Conservation (phyloP, 257 asterid species). For the Echites panduratus region DNA sequence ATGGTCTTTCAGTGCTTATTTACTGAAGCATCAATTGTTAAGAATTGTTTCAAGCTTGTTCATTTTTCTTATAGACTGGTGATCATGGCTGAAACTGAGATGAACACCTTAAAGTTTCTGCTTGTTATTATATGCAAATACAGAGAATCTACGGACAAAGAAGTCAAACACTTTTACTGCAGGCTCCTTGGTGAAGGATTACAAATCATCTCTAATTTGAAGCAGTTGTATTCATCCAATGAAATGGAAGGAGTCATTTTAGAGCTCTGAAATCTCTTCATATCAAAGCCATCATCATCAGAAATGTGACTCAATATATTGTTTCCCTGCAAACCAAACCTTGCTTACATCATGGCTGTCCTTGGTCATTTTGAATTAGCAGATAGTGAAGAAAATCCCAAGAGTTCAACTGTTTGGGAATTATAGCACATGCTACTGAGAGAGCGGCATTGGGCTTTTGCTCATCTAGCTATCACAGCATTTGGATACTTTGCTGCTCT, state of each 20-base stretch:
- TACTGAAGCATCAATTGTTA: not conserved
- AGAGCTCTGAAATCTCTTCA: constrained; percentile 73
- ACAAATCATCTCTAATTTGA: constrained; percentile 61
- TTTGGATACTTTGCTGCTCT: constrained; percentile 82
- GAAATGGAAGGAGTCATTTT: constrained; percentile 71
- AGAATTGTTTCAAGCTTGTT: constrained; percentile 6
- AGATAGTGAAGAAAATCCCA: constrained; percentile 51
- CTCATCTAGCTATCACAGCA: constrained; percentile 65
- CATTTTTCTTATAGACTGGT: constrained; percentile 46
- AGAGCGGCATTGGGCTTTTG: constrained; percentile 91
- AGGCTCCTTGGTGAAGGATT: constrained; percentile 66
- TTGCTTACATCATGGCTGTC: constrained; percentile 79
- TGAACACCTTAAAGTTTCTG: constrained; percentile 67
- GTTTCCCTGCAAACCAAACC: constrained; percentile 64
- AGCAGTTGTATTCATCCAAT: constrained; percentile 56
- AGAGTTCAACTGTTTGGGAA: constrained; percentile 66
- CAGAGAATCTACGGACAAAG: constrained; percentile 42
- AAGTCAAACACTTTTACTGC: constrained; percentile 39
- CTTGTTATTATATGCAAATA: constrained; percentile 50
- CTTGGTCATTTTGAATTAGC: constrained; percentile 56
- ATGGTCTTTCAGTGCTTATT: not conserved
- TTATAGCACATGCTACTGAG: constrained; percentile 66
- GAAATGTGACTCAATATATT: constrained; percentile 36
- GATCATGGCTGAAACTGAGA: constrained; percentile 69
- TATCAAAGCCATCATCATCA: constrained; percentile 42